A percentile compares a stretch with the other conserved stretches of the same genome.
Evolutionary conservation across 1,284 basidiomycete species (phyloP).

Genomic region (Melampsora americana): DNA sequence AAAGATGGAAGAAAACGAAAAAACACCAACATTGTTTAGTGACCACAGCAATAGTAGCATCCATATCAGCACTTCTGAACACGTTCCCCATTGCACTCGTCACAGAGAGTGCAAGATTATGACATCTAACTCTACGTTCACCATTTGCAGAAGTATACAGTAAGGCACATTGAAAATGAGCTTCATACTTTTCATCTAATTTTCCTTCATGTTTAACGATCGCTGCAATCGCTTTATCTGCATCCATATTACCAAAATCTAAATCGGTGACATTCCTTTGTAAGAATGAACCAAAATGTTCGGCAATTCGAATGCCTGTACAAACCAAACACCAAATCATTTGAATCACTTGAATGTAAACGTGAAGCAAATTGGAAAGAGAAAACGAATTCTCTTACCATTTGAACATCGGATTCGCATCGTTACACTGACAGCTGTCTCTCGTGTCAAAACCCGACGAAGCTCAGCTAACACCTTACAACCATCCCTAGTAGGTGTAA

Average conservation of each 20-base stretch:
- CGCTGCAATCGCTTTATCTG: constrained; percentile 74
- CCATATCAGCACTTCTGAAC: constrained; percentile 88
- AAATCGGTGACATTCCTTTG: constrained; percentile 72
- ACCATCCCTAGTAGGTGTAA: constrained; percentile 69
- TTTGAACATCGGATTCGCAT: constrained; percentile 81
- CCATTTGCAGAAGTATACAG: constrained; percentile 80
- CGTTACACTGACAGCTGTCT: constrained; percentile 75
- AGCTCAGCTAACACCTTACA: constrained; percentile 70
- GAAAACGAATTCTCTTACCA: constrained; percentile 59
- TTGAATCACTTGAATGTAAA: background rate
- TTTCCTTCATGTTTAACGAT: constrained; percentile 63
- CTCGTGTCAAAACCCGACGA: constrained; percentile 66
- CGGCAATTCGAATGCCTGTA: constrained; percentile 68
- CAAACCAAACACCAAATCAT: background rate
- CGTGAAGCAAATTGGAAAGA: background rate
- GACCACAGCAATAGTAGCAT: constrained; percentile 71
- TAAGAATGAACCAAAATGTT: constrained; percentile 77
- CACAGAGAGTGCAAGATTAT: constrained; percentile 79
- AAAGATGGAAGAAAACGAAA: background rate
- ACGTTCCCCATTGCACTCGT: constrained; percentile 82
- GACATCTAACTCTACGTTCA: constrained; percentile 75
- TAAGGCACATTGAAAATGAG: constrained; percentile 82
- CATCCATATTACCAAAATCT: constrained; percentile 74
- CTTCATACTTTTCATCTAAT: constrained; percentile 71
- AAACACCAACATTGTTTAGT: constrained; percentile 70